A percentile compares a stretch with the other conserved stretches of the same genome.
These are phyloP conservation scores for Aplosporella prunicola DNA, from an alignment of 2,329 filamentous ascomycete genomes.

Conservation along the genomic window DNA sequence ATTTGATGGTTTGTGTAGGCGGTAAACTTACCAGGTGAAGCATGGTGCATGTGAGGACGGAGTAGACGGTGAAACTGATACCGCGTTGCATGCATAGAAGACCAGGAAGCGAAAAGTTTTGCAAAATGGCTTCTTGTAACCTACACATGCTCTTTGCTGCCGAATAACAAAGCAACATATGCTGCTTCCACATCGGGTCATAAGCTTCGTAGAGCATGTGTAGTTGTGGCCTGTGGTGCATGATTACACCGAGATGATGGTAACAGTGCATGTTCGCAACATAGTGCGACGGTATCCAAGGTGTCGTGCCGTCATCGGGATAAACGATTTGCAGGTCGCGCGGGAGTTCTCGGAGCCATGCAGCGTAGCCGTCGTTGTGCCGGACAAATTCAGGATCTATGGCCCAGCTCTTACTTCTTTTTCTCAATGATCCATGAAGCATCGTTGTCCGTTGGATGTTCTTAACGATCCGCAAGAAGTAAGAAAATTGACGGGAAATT, in stretches of 20 bases:
- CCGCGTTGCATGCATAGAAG: slow-evolving; percentile 87
- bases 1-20: too few species aligned
- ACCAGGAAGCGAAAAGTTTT: slow-evolving; percentile 67
- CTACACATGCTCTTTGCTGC: slow-evolving; percentile 79
- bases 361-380: slow-evolving; percentile 65
- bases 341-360: slow-evolving; percentile 70
- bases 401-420: slow-evolving; percentile 74
- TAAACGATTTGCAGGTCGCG: slow-evolving; percentile 69
- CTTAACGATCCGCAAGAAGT: slow-evolving; percentile 66
- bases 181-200: slow-evolving; percentile 73
- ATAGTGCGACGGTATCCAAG: slow-evolving; percentile 79
- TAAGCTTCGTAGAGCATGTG: slow-evolving; percentile 64
- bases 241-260: slow-evolving; percentile 74
- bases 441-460: slow-evolving; percentile 71
- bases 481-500: slow-evolving; percentile 74
- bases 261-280: slow-evolving; percentile 85
- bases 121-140: slow-evolving; percentile 73
- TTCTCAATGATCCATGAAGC: slow-evolving; percentile 63
- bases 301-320: slow-evolving; percentile 66
- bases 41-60: slow-evolving; percentile 82
- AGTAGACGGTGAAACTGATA: slow-evolving; percentile 93
- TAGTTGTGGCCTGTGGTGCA: slow-evolving; percentile 80
- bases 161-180: slow-evolving; percentile 77
- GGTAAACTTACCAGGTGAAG: slow-evolving; percentile 76
- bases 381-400: slow-evolving; percentile 73